A percentile compares a stretch with the other conserved stretches of the same genome.
phyloP scores from a whole-genome alignment of 257 asterid species.

The Przewalskia tangutica region DNA sequence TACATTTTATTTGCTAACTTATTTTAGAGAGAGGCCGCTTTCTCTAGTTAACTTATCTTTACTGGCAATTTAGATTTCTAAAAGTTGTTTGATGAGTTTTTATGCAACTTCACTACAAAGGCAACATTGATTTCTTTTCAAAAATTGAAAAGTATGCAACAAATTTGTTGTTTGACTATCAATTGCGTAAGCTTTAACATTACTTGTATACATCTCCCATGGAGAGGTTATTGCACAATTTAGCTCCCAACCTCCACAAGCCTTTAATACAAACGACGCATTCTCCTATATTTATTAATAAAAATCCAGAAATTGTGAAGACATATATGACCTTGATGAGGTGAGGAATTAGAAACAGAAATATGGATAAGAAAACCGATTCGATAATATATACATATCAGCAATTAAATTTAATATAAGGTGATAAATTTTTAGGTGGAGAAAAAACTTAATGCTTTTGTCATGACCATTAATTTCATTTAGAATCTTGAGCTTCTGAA shows the following conservation, averaged over 20 bases:
- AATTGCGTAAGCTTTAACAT: constrained; percentile 1
- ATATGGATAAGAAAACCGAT: neutral
- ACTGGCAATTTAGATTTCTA: neutral
- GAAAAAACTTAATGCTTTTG: neutral
- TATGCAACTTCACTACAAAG: neutral
- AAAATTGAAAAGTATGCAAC: neutral
- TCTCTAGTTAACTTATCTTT: neutral
- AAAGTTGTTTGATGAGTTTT: neutral
- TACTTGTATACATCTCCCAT: neutral
- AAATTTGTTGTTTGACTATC: neutral
- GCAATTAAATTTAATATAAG: neutral
- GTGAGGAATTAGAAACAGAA: neutral
- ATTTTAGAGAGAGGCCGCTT: neutral
- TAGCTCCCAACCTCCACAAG: constrained; percentile 2
- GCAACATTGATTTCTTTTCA: neutral
- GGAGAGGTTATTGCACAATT: neutral
- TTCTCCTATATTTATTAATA: neutral
- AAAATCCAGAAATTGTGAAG: neutral
- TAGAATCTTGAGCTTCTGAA: constrained; percentile 5
- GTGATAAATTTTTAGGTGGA: neutral
- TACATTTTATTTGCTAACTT: neutral
- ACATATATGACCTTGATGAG: neutral
- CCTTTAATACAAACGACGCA: neutral
- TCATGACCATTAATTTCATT: neutral
- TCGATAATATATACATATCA: neutral